Percentiles rank a stretch among this genome's conserved stretches.
These are phyloP conservation scores for Linaria vulgaris DNA, from an alignment of 257 asterid species.

Conservation along the genomic window DNA sequence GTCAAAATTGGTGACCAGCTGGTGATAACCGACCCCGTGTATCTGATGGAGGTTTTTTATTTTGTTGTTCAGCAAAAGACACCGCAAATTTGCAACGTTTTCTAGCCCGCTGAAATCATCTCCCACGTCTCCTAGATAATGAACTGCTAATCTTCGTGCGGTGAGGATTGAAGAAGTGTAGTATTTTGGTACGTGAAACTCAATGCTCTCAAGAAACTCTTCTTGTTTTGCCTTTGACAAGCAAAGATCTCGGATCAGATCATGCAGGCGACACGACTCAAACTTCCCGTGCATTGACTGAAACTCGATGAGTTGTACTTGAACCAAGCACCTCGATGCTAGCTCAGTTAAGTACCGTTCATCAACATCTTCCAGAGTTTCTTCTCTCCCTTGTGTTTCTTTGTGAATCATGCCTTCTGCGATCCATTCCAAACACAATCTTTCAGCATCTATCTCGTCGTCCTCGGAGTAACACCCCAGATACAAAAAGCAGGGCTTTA, in stretches of 20 bases:
- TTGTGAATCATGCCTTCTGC: neutral
- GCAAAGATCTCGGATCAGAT: slow-evolving; percentile 23
- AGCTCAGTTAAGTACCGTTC: slow-evolving; percentile 19
- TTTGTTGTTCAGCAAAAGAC: neutral
- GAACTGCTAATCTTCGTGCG: neutral
- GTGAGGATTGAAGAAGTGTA: neutral
- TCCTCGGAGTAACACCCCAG: slow-evolving; percentile 11
- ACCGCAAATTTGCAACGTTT: neutral
- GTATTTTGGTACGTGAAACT: neutral
- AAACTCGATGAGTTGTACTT: neutral
- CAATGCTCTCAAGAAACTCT: neutral
- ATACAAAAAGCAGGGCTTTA: slow-evolving; percentile 27
- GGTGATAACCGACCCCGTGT: neutral
- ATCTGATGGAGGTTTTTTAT: no score
- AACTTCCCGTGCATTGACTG: neutral
- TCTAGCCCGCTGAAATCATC: neutral
- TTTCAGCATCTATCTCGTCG: neutral
- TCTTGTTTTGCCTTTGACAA: slow-evolving; percentile 20
- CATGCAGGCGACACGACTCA: slow-evolving; percentile 17
- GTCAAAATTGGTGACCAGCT: neutral
- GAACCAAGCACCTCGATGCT: slow-evolving; percentile 25
- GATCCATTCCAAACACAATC: neutral
- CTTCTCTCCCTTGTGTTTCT: slow-evolving; percentile 2
- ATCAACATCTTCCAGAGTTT: slow-evolving; percentile 16
- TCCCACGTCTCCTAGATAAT: neutral